Percentiles rank a stretch among this genome's conserved stretches.
phyloP scores from a whole-genome alignment of 108 stramenopile species.

The Skeletonema grethae region DNA sequence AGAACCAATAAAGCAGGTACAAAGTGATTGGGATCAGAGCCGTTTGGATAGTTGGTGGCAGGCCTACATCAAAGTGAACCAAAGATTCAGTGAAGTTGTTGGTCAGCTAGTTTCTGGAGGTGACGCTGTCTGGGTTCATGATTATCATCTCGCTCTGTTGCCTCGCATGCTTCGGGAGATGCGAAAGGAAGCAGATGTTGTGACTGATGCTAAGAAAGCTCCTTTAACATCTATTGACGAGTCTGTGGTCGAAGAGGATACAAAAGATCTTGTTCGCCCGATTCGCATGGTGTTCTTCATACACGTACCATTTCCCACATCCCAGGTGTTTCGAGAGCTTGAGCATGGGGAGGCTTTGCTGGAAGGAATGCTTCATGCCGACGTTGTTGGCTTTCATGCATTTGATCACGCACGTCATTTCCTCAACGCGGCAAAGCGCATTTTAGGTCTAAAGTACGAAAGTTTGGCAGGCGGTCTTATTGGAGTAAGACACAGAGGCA shows the following conservation, averaged over 20 bases:
- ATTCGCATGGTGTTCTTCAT: conserved; percentile 95
- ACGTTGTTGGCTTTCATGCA: conserved; percentile 99
- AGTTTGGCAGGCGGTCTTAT: conserved; percentile 92
- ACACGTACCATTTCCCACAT: conserved; percentile 99
- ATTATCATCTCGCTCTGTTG: conserved; percentile 97
- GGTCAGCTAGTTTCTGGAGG: conserved; percentile 52
- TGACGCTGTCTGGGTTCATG: conserved; percentile 97
- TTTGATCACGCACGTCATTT: conserved; percentile 99
- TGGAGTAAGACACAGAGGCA: conserved; percentile 88
- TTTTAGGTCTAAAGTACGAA: conserved; percentile 95
- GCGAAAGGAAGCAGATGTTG: conserved; percentile 33
- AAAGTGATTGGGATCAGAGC: conserved; percentile 87
- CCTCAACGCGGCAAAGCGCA: conserved; percentile 97
- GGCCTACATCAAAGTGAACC: conserved; percentile 88
- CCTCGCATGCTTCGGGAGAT: conserved; percentile 79
- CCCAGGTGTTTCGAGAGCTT: conserved; percentile 96
- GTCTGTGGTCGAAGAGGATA: background rate
- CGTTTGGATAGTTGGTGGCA: conserved; percentile 87
- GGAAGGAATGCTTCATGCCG: conserved; percentile 96
- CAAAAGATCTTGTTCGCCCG: conserved; percentile 17
- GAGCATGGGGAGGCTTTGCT: conserved; percentile 92
- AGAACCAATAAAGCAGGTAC: background rate
- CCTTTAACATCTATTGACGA: background rate
- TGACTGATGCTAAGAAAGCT: background rate
- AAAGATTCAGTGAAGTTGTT: conserved; percentile 78